phyloP scores from a whole-genome alignment of 83 land plant species.

The Picea abies region DNA sequence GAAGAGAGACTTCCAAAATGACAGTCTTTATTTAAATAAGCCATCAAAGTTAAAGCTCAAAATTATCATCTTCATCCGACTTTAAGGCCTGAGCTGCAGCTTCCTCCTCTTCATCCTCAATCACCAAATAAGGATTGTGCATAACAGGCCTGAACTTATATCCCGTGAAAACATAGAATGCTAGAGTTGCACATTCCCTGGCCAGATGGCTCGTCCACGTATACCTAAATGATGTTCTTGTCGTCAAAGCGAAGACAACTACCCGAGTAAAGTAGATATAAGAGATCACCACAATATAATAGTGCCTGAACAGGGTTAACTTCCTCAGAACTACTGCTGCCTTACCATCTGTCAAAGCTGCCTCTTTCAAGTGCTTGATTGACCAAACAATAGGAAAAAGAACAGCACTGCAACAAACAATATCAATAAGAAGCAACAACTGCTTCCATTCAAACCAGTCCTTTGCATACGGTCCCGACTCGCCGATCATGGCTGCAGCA shows the following conservation, averaged over 20 bases:
- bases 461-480: slow-evolving; percentile 58
- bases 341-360: slow-evolving; percentile 70
- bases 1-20: too few relatives aligned
- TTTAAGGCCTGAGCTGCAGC: slow-evolving; percentile 23
- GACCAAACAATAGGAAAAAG: slow-evolving; percentile 80
- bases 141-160: slow-evolving; percentile 69
- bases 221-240: slow-evolving; percentile 62
- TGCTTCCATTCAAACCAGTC: slow-evolving; percentile 72
- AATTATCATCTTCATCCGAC: too few relatives aligned
- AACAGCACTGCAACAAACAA: slow-evolving; percentile 74
- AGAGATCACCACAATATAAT: slow-evolving; percentile 66
- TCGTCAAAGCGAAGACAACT: slow-evolving; percentile 62
- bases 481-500: slow-evolving; percentile 53
- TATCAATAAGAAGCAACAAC: slow-evolving; percentile 68
- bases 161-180: slow-evolving; percentile 73
- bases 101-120: slow-evolving; percentile 79
- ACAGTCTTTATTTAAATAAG: too few relatives aligned
- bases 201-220: slow-evolving; percentile 63
- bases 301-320: slow-evolving; percentile 74
- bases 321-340: slow-evolving; percentile 67
- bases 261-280: slow-evolving; percentile 77
- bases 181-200: slow-evolving; percentile 65
- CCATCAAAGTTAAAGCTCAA: too few relatives aligned
- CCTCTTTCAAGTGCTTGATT: slow-evolving; percentile 69
- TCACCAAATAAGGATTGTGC: slow-evolving; percentile 72